Evolutionary conservation across 2,329 filamentous ascomycete species (phyloP), one percentile per base, ranked within the genome.

Genomic region (Aspergillus calidoustus): DNA sequence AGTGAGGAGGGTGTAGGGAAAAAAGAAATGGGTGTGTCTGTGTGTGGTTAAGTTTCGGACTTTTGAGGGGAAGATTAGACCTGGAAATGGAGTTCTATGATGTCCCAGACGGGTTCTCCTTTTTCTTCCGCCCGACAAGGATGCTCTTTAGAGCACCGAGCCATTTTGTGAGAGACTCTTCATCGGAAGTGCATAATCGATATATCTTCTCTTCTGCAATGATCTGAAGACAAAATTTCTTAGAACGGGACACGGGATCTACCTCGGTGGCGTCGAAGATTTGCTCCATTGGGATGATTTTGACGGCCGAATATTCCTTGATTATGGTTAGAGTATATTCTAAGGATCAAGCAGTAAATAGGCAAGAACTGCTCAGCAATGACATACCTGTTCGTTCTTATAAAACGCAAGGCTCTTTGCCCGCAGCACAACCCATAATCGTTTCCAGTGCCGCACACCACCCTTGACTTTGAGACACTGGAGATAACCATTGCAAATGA

Each of bases 231-330:
- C 95, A 98, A 73, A 91, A 88, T 51, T 84, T 85, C 80, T 97
- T 97, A 68, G 88, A 95, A 72, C 86, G 90, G 71, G 91, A 94
- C 65, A 96, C 81, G 0, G 93, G 90, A 68, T 98, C 92, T 58
- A 97, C 92, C 72, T 98, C 95, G 23, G 97, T 93, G 1, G 92
- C 93, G 69, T 96, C 91, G 70, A 98, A 90, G 57, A 99, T 89
- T 58, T 84, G 87, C 8, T 87, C 82, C 69, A 98, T 87, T 4
- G 91, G 87, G 38, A 97, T 82, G 69, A 99, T 91, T 69, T 93
- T 89, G 64, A 91, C 84, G 0, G 93, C 92, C 13, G 91, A 89
- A 76, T 98, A 98, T 79, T 99, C 95, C 66, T 88, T 83, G 9
- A 19, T 7, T 23, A 54, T 7, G 3, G 57, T 66, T 53, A 66